Evolutionary conservation across 1,284 basidiomycete genomes (phyloP), one percentile per base, ranked within the genome.

Genomic region (Trametes hirsuta): DNA sequence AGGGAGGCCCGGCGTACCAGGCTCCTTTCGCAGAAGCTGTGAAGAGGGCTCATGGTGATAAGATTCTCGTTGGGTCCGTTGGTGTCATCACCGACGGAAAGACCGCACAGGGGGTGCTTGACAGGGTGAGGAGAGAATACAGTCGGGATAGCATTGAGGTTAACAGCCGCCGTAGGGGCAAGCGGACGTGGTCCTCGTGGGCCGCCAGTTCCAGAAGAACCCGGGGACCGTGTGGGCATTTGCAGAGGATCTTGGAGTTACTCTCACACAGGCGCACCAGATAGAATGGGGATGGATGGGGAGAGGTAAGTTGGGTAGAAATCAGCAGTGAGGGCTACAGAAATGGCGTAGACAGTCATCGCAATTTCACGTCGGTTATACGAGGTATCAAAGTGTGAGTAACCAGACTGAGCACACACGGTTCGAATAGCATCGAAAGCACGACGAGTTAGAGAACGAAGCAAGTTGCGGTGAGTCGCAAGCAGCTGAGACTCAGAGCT

Each of bases 51-150:
- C 61, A 70, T 49, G 76, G 75, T 35, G 69, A 72, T 63, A 74
- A 76, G 56, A 69, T 86, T 59, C 70, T 81, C 10, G 77, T 86
- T 52, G 80, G 81, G 14, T 73, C 84, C 4, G 88, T 91, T n/a
- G 89, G 89, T 2, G 72, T 80, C 39, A 88, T 91, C 68, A 81
- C 80, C 0, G 76, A 76, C 40, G 84, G 85, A 2, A 69, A 77
- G n/a, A 76, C 85, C 40, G 86, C 88, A 1, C 82, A 91, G 68
- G 76, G 78, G n/a, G 79, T 88, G 36, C 72, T 93, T 15, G 80
- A 87, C 64, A 66, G 68, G 65, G 68, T 22, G 18, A 39, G 48
- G 22, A 22, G 21, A 63, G 49, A 30, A 50, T 34, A 40, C 12
- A 25, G 21, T 9, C 15, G 22, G 12, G 12, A 2, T 9, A 3